phyloP scores from a whole-genome alignment of 306 rosid genomes.

The Carpinus fangiana region DNA sequence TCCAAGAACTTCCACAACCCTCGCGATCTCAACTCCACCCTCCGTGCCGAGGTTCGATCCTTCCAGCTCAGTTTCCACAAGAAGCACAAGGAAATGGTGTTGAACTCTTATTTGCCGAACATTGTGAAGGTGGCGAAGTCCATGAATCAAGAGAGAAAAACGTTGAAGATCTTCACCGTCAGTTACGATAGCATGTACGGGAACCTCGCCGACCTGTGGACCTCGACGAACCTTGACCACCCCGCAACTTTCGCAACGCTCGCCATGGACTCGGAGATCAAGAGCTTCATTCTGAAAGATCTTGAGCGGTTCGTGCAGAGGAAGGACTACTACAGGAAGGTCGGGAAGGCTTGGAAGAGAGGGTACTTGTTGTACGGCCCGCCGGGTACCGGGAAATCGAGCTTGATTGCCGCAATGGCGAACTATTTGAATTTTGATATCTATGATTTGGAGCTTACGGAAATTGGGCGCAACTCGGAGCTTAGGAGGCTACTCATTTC shows the following conservation, averaged over 20 bases:
- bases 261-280: conserved; percentile 51
- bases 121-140: conserved; percentile 41
- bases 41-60: conserved; percentile 54
- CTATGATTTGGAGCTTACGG: conserved; percentile 71
- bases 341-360: conserved; percentile 87
- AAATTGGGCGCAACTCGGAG: conserved; percentile 33
- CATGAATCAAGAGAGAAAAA: conserved; percentile 46
- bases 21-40: conserved; percentile 30
- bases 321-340: conserved; percentile 57
- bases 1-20: conserved; percentile 26
- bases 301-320: conserved; percentile 54
- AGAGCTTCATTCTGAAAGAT: conserved; percentile 48
- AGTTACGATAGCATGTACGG: conserved; percentile 32
- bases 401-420: conserved; percentile 84
- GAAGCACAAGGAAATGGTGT: conserved; percentile 54
- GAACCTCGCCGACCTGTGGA: conserved; percentile 40
- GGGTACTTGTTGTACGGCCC: conserved; percentile 80
- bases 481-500: conserved; percentile 51
- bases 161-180: conserved; percentile 55
- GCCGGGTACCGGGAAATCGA: conserved; percentile 85
- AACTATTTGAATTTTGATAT: conserved; percentile 63
- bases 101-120: conserved; percentile 51
- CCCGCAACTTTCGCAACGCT: conserved; percentile 70
- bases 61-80: conserved; percentile 56
- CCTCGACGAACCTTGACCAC: conserved; percentile 54